A percentile compares a stretch with the other conserved stretches of the same genome.
These are phyloP conservation scores for Fusarium bulbicola DNA, from an alignment of 2,329 filamentous ascomycete genomes.

Conservation along the genomic window DNA sequence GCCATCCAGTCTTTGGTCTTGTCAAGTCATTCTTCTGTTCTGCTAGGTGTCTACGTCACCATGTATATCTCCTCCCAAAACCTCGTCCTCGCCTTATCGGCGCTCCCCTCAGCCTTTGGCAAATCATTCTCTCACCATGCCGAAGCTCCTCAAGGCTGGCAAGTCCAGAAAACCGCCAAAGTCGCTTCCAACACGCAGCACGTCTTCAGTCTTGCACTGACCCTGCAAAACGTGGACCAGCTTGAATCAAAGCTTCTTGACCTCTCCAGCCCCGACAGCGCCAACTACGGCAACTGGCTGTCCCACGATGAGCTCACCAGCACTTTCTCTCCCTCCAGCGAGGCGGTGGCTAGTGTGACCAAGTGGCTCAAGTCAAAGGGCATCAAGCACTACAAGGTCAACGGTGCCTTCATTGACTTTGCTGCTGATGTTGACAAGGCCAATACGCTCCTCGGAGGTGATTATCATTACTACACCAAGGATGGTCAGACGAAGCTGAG, in stretches of 20 bases:
- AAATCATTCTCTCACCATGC: slow-evolving; percentile 22
- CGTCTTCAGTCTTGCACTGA: slow-evolving; percentile 25
- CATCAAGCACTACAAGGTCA: slow-evolving; percentile 26
- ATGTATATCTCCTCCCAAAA: slow-evolving; percentile 17
- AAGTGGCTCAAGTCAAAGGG: slow-evolving; percentile 28
- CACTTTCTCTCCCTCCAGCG: slow-evolving; percentile 6
- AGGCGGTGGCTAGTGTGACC: slow-evolving; percentile 15
- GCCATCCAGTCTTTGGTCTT: neutral
- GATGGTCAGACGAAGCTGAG: slow-evolving; percentile 19
- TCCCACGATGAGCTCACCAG: slow-evolving; percentile 4
- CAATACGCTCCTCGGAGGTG: slow-evolving; percentile 4
- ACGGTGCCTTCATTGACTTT: slow-evolving; percentile 24
- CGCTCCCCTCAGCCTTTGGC: neutral
- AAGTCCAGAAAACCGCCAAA: neutral
- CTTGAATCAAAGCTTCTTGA: slow-evolving; percentile 26
- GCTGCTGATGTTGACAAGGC: slow-evolving; percentile 18
- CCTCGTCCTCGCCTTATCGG: slow-evolving; percentile 6
- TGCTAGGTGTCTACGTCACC: neutral
- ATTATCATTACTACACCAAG: slow-evolving; percentile 24
- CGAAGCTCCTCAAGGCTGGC: slow-evolving; percentile 5
- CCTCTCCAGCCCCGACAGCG: slow-evolving; percentile 21
- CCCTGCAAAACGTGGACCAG: slow-evolving; percentile 25
- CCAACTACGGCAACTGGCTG: slow-evolving; percentile 26
- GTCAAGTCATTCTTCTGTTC: neutral
- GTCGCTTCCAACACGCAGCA: slow-evolving; percentile 8